These are phyloP conservation scores for Cercospora sp. DNA, from an alignment of 2,329 filamentous ascomycete genomes.

Conservation along the genomic window DNA sequence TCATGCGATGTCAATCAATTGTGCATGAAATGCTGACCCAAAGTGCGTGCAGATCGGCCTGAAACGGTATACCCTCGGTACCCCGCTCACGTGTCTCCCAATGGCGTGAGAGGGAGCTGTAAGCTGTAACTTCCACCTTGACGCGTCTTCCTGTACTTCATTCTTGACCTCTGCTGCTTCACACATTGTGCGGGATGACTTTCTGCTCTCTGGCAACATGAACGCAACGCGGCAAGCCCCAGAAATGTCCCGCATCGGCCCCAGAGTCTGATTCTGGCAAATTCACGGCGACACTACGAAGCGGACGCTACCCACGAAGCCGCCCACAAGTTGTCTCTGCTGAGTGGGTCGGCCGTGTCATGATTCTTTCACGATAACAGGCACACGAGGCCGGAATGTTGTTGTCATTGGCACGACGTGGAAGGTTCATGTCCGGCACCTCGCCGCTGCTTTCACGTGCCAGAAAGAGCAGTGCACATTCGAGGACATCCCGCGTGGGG, in stretches of 20 bases:
- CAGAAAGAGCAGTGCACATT: not conserved
- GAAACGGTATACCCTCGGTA: constrained; percentile 15
- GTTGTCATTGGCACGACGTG: not conserved
- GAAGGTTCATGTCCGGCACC: not conserved
- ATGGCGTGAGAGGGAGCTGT: constrained; percentile 1
- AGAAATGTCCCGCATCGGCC: not conserved
- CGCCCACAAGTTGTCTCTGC: not conserved
- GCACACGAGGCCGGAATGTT: not conserved
- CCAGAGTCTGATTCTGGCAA: constrained; percentile 5
- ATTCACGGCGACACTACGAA: not conserved
- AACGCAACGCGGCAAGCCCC: not conserved
- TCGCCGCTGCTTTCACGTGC: constrained; percentile 4
- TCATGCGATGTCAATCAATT: not conserved
- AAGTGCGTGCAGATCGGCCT: not conserved
- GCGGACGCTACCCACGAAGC: constrained; percentile 7
- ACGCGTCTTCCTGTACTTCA: constrained; percentile 7
- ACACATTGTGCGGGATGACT: not conserved
- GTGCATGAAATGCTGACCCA: not conserved
- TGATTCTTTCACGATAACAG: not conserved
- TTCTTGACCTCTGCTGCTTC: not conserved
- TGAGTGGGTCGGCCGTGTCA: constrained; percentile 10
- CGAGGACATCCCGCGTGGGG: constrained; percentile 4
- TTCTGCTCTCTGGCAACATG: not conserved
- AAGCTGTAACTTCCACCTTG: not conserved
- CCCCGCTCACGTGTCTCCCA: constrained; percentile 11